These are phyloP conservation scores for Botryotinia globosa DNA, from an alignment of 2,329 filamentous ascomycete genomes.

Conservation along the genomic window DNA sequence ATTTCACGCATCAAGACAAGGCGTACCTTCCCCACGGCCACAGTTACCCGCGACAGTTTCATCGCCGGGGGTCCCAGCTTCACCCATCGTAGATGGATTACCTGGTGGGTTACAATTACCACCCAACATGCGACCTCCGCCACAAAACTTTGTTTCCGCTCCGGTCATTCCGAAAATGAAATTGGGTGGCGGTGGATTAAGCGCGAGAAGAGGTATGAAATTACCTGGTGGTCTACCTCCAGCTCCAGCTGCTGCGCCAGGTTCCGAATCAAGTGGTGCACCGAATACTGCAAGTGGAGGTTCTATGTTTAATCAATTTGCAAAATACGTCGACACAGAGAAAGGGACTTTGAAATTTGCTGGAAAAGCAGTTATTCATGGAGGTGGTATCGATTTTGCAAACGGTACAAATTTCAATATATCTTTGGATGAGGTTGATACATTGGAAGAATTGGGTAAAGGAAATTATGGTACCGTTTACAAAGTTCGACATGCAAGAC, in stretches of 20 bases:
- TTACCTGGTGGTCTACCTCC: slow-evolving; percentile 46
- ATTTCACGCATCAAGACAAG: slow-evolving; percentile 64
- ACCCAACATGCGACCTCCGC: slow-evolving; percentile 46
- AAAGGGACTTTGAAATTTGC: slow-evolving; percentile 83
- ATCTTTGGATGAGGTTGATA: slow-evolving; percentile 92
- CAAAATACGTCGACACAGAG: slow-evolving; percentile 86
- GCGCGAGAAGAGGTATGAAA: slow-evolving; percentile 64
- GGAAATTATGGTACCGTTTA: slow-evolving; percentile 98
- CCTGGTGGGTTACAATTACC: slow-evolving; percentile 45
- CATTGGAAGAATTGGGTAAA: slow-evolving; percentile 88
- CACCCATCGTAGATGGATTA: slow-evolving; percentile 40
- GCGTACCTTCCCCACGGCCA: slow-evolving; percentile 40
- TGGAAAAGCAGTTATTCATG: slow-evolving; percentile 85
- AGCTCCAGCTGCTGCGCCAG: slow-evolving; percentile 24
- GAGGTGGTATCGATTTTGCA: slow-evolving; percentile 86
- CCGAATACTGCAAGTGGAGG: slow-evolving; percentile 29
- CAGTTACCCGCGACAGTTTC: slow-evolving; percentile 37
- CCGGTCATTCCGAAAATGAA: slow-evolving; percentile 46
- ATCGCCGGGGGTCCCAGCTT: slow-evolving; percentile 33
- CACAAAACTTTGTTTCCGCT: slow-evolving; percentile 49
- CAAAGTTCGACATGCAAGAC: slow-evolving; percentile 84
- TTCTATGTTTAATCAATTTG: slow-evolving; percentile 63
- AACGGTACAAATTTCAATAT: slow-evolving; percentile 89
- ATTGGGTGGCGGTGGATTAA: slow-evolving; percentile 56
- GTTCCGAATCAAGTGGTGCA: slow-evolving; percentile 26